Evolutionary conservation across 805 yeast species (phyloP).

Genomic region (Lachancea nothofagi): DNA sequence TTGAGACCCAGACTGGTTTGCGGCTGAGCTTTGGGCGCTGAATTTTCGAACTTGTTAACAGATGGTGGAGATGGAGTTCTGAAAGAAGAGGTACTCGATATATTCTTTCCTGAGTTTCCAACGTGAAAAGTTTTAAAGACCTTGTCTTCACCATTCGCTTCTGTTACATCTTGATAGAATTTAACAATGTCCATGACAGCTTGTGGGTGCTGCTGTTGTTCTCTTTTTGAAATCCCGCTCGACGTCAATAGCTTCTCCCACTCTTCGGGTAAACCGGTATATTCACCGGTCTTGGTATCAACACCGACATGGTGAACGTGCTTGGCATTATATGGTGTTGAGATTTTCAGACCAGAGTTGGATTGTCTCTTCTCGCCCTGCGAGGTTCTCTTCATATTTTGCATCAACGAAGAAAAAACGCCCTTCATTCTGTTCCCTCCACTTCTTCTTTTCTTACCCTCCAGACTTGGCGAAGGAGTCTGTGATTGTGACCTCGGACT

Average conservation of each 20-base stretch:
- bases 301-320: conserved; percentile 93
- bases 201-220: conserved; percentile 86
- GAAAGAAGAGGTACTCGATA: conserved; percentile 30
- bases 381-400: conserved; percentile 27
- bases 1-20: conserved; percentile 3
- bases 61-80: conserved; percentile 31
- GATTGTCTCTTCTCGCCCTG: conserved; percentile 38
- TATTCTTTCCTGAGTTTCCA: conserved; percentile 22
- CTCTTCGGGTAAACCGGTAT: conserved; percentile 86
- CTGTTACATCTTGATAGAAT: conserved; percentile 63
- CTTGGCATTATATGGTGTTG: conserved; percentile 87
- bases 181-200: conserved; percentile 90
- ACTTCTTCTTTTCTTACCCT: conserved; percentile 38
- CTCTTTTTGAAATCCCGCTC: conserved; percentile 82
- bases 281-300: conserved; percentile 76
- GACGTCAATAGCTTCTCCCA: conserved; percentile 83
- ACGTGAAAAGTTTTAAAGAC: conserved; percentile 37
- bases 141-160: conserved; percentile 37
- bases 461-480: conserved; percentile 8
- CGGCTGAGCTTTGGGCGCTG: conserved; percentile 1
- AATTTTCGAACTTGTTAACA: conserved; percentile 13
- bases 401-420: conserved; percentile 46
- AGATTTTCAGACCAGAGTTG: conserved; percentile 46
- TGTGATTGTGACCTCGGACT: conserved; percentile 7
- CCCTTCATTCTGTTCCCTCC: conserved; percentile 47